Evolutionary conservation across 163 green algal species (phyloP).

Genomic region (Chlorella variabilis): DNA sequence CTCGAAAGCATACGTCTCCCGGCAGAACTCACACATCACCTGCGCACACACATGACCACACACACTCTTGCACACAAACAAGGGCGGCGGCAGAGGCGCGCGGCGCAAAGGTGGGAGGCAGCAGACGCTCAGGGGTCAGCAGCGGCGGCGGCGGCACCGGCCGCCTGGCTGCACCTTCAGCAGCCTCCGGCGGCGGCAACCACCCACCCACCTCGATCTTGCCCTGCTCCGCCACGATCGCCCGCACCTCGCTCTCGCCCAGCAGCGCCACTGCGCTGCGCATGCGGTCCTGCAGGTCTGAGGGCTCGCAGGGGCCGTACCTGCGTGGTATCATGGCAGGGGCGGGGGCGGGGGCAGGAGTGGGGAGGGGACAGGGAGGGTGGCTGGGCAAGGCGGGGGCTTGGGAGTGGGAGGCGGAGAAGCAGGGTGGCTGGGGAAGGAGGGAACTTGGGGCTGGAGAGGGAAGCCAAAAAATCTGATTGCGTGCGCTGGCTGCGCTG

Average conservation of each 20-base stretch:
- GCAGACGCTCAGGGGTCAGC: background rate
- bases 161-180: background rate
- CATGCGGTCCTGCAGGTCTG: slow-evolving; percentile 82
- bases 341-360: too few relatives aligned
- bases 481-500: too few relatives aligned
- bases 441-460: too few relatives aligned
- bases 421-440: too few relatives aligned
- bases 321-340: slow-evolving; percentile 39
- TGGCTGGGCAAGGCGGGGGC: too few relatives aligned
- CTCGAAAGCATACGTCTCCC: slow-evolving; percentile 72
- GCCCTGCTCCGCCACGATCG: slow-evolving; percentile 80
- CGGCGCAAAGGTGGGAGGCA: background rate
- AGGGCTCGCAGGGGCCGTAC: slow-evolving; percentile 85
- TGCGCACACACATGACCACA: slow-evolving; percentile 42
- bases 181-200: background rate
- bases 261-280: slow-evolving; percentile 79
- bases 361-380: background rate
- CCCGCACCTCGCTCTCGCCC: slow-evolving; percentile 72
- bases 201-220: slow-evolving; percentile 76
- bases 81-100: too few relatives aligned
- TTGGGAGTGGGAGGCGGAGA: too few relatives aligned
- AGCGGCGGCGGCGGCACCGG: background rate
- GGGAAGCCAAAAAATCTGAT: too few relatives aligned
- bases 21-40: slow-evolving; percentile 93
- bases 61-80: background rate